Evolutionary conservation across 768 basidiomycete species (phyloP).

Genomic region (Crucibulum laeve): DNA sequence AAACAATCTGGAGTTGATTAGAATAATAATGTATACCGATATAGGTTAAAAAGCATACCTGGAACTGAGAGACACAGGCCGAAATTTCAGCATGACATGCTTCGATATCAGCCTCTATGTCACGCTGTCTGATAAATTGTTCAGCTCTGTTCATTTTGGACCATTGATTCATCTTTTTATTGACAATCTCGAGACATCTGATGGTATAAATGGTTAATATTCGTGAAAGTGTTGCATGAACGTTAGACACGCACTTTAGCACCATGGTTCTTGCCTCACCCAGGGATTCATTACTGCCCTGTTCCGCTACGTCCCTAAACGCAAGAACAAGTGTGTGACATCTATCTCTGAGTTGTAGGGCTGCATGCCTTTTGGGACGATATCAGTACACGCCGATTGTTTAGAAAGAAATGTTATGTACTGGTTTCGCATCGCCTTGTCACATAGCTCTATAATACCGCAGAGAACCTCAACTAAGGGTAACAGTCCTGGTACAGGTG

Average conservation of each 20-base stretch:
- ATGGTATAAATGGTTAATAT: background rate
- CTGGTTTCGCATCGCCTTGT: conserved; percentile 46
- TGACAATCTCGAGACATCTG: conserved; percentile 23
- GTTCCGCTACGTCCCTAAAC: conserved; percentile 26
- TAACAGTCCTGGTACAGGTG: conserved; percentile 43
- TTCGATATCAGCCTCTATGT: conserved; percentile 39
- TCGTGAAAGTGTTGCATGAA: background rate
- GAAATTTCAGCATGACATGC: conserved; percentile 39
- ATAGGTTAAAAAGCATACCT: conserved; percentile 24
- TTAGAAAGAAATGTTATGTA: conserved; percentile 13
- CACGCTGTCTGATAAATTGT: conserved; percentile 40
- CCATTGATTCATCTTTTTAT: conserved; percentile 41
- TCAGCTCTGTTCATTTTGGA: conserved; percentile 30
- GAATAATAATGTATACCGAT: background rate
- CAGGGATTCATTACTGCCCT: conserved; percentile 23
- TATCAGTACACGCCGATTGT: conserved; percentile 2
- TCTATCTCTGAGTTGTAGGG: conserved; percentile 40
- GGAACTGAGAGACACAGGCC: conserved; percentile 42
- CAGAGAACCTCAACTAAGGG: conserved; percentile 37
- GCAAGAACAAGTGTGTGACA: conserved; percentile 38
- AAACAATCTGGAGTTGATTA: conserved; percentile 29
- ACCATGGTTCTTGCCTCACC: conserved; percentile 27
- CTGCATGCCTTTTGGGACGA: conserved; percentile 28
- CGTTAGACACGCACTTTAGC: conserved; percentile 13
- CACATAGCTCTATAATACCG: conserved; percentile 40